A percentile compares a stretch with the other conserved stretches of the same genome.
phyloP scores from a whole-genome alignment of 2,329 filamentous ascomycete genomes.

The Aspergillus aculeatus region DNA sequence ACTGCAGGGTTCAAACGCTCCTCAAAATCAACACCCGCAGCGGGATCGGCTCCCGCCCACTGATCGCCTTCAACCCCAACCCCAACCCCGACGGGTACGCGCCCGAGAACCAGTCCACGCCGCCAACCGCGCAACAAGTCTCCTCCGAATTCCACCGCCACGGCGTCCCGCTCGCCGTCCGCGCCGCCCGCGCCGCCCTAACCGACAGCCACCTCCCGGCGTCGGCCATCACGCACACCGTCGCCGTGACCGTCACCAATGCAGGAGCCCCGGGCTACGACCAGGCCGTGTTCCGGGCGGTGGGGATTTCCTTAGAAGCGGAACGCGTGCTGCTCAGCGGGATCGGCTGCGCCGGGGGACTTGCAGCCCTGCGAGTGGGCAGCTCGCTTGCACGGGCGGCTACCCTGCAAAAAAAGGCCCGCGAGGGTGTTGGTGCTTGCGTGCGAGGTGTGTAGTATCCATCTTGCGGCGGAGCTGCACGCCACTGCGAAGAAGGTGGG shows the following conservation, averaged over 20 bases:
- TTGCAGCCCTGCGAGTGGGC: neutral
- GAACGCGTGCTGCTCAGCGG: constrained; percentile 2
- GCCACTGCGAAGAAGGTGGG: neutral
- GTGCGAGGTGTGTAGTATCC: constrained; percentile 3
- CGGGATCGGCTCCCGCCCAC: neutral
- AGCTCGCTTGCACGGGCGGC: neutral
- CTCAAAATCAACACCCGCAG: neutral
- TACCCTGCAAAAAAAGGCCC: neutral
- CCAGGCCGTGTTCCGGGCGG: neutral
- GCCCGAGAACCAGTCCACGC: neutral
- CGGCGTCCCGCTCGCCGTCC: neutral
- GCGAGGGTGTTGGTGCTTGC: constrained; percentile 1
- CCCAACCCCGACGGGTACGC: neutral
- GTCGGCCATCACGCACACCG: neutral
- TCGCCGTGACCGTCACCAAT: constrained; percentile 6
- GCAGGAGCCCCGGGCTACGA: constrained; percentile 2
- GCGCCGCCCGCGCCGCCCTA: neutral
- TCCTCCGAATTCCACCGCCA: neutral
- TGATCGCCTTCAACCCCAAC: neutral
- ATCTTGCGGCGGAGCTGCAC: neutral
- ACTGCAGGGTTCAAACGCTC: neutral
- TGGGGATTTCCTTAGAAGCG: neutral
- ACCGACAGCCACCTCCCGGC: neutral
- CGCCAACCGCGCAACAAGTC: neutral
- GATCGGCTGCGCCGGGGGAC: constrained; percentile 4